Evolutionary conservation across 345 rosid genomes (phyloP).

Genomic region (Combretum micranthum): DNA sequence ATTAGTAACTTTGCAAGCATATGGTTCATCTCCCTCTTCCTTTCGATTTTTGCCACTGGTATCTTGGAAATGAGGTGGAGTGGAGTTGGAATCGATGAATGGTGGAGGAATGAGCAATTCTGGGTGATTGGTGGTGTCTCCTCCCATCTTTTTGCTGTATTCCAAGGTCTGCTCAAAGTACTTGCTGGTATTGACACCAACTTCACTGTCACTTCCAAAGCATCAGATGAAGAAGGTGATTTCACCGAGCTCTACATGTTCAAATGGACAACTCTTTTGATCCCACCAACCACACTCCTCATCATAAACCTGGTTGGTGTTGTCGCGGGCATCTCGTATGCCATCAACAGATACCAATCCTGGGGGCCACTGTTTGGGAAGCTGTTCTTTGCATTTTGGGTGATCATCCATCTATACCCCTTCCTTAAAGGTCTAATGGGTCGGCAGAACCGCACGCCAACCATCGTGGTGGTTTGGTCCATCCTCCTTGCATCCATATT

Average conservation of each 20-base stretch:
- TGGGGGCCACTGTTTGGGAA: conserved; percentile 98
- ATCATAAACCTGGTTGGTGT: conserved; percentile 83
- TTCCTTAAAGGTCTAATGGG: conserved; percentile 98
- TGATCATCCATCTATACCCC: conserved; percentile 84
- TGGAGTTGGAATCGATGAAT: conserved; percentile 94
- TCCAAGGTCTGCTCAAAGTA: conserved; percentile 91
- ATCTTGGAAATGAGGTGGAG: conserved; percentile 96
- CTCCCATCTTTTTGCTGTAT: conserved; percentile 77
- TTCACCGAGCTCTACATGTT: conserved; percentile 74
- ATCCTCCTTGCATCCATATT: conserved; percentile 87
- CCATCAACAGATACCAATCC: conserved; percentile 82
- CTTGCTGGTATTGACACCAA: conserved; percentile 92
- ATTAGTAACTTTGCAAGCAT: conserved; percentile 87
- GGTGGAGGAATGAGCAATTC: conserved; percentile 99
- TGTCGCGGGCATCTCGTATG: conserved; percentile 81
- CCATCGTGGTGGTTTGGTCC: conserved; percentile 91
- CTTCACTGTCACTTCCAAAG: conserved; percentile 92
- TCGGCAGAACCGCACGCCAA: conserved; percentile 89
- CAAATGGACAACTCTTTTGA: conserved; percentile 92
- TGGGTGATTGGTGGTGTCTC: conserved; percentile 98
- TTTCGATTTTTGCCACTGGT: conserved; percentile 92
- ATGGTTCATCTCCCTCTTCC: conserved; percentile 87
- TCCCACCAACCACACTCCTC: conserved; percentile 89
- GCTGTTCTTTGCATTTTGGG: conserved; percentile 92
- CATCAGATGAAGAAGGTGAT: conserved; percentile 88